Evolutionary conservation across 2,329 filamentous ascomycete genomes (phyloP), one percentile per base, ranked within the genome.

Genomic region (Clarireedia homoeocarpa): DNA sequence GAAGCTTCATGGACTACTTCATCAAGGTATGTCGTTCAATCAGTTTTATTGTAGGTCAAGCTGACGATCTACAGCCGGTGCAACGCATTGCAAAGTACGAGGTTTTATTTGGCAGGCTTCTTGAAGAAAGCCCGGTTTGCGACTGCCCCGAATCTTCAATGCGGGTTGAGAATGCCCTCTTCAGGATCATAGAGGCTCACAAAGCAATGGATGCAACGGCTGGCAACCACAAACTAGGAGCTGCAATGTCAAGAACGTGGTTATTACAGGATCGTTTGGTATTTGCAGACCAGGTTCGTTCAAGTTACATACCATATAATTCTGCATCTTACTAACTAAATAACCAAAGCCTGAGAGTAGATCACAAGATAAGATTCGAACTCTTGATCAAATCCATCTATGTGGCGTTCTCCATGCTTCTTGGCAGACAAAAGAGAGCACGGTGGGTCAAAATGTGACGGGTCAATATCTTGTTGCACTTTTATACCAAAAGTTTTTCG

Each of bases 51-150:
- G 34, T 17, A 4, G 36, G 44, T 23, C 44, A 60, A 38, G 17
- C 53, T 57, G 26, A 62, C 55, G 53, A 36, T 15, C 14, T 42
- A 40, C 40, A 17, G 89, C 94, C 92, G 0, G 91, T 96, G 20
- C 92, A 99, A 71, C 82, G 92, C 55, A 81, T 96, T 23, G 95
- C 90, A 74, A 90, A 88, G 72, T 97, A 97, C 67, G 90, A 90
- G 10, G 75, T 99, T 4, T 75, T 97, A 2, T 91, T 97, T 66
- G 79, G 84, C 5, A 90, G 96, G 65, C 77, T 99, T 7, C 77
- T 91, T 58, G 91, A 87, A 65, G 80, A 86, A 62, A 96, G 91
- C 0, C 89, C 90, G 2, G 88, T 89, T 1, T 84, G 81, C 55
- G 92, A 97, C 67, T 95, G 91, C 65, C 90, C 91, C 0, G 83